phyloP scores from a whole-genome alignment of 768 basidiomycete species.

The Lyophyllum shimeji region DNA sequence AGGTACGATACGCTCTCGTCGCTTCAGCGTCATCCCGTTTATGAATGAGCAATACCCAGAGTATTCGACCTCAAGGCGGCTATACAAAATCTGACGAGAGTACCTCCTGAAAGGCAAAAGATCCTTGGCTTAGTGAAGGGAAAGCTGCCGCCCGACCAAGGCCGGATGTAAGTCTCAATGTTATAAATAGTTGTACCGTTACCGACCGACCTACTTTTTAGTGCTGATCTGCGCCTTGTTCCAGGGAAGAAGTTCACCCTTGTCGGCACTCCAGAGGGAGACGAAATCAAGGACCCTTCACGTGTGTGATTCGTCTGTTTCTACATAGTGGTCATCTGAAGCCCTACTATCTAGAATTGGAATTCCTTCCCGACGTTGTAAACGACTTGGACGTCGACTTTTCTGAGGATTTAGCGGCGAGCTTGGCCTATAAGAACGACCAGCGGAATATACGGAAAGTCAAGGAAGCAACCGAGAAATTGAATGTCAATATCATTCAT shows the following conservation, averaged over 20 bases:
- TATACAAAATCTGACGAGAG: constrained; percentile 68
- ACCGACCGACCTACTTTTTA: constrained; percentile 23
- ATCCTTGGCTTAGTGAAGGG: constrained; percentile 84
- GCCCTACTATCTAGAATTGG: constrained; percentile 47
- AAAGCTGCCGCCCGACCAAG: constrained; percentile 76
- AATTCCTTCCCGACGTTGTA: constrained; percentile 63
- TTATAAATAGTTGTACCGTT: not conserved
- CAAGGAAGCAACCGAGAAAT: constrained; percentile 64
- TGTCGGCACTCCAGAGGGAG: constrained; percentile 82
- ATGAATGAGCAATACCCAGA: constrained; percentile 36
- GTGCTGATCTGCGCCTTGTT: constrained; percentile 57
- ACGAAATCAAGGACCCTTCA: constrained; percentile 81
- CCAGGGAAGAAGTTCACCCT: constrained; percentile 79
- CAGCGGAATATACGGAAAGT: constrained; percentile 82
- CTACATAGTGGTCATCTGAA: not conserved
- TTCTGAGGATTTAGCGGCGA: constrained; percentile 54
- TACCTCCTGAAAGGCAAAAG: constrained; percentile 86
- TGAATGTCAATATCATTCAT: constrained; percentile 71
- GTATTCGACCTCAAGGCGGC: constrained; percentile 77
- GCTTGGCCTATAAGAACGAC: constrained; percentile 68
- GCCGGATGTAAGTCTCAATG: constrained; percentile 44
- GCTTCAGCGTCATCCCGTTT: not conserved
- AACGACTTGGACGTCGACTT: constrained; percentile 88
- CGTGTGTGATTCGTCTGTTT: constrained; percentile 32
- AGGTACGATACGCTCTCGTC: constrained; percentile 42